Percentiles rank a stretch among this genome's conserved stretches.
Conservation (phyloP, 441 rosid species). For the Erysimum cheiri region DNA sequence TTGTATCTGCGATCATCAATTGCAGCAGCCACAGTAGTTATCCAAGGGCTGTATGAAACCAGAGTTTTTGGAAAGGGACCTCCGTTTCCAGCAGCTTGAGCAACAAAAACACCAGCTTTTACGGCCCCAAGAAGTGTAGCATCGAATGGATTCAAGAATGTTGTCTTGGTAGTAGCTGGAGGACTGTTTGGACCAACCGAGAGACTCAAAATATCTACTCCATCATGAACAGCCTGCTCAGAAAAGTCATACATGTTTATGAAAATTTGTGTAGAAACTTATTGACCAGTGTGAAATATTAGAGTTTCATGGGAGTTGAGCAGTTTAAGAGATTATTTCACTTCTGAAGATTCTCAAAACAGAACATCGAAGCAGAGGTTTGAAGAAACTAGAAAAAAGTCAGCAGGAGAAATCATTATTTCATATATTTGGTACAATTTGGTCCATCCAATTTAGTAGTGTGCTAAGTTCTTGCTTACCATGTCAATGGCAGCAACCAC, state of each 20-base stretch:
- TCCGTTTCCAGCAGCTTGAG: constrained; percentile 98
- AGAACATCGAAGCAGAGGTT: constrained; percentile 11
- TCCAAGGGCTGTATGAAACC: constrained; percentile 99
- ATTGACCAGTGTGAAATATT: background rate
- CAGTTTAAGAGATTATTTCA: background rate
- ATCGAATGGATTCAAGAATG: constrained; percentile 94
- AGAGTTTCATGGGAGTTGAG: background rate
- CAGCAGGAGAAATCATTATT: background rate
- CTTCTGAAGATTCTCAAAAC: constrained; percentile 24
- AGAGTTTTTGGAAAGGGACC: constrained; percentile 97
- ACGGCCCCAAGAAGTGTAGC: constrained; percentile 96
- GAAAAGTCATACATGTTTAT: constrained; percentile 29
- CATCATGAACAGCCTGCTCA: constrained; percentile 96
- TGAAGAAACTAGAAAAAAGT: constrained; percentile 5
- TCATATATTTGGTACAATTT: constrained; percentile 18
- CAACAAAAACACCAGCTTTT: constrained; percentile 97
- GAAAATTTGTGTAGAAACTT: constrained; percentile 8
- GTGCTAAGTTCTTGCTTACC: constrained; percentile 49
- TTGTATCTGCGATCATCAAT: constrained; percentile 96
- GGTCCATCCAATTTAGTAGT: background rate
- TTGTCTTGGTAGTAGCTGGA: constrained; percentile 83
- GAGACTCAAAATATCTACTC: constrained; percentile 95
- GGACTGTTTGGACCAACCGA: constrained; percentile 99
- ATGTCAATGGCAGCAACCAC: constrained; percentile 99
- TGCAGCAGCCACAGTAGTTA: constrained; percentile 95